Evolutionary conservation across 1,284 basidiomycete species (phyloP).

Genomic region (Melampsora larici-populina): DNA sequence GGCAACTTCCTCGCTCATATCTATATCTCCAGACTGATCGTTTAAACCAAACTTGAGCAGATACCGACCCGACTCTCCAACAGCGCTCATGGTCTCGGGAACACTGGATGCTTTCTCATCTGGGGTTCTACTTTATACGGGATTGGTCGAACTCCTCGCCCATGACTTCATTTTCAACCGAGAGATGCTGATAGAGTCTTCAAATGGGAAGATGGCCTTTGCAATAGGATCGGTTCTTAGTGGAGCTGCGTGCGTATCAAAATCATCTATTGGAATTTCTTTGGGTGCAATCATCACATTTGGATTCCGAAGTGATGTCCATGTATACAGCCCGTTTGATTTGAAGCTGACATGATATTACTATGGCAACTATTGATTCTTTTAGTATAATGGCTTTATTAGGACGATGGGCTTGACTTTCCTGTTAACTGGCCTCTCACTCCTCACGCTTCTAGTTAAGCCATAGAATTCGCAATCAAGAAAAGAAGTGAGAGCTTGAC

Average conservation of each 20-base stretch:
- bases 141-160: conserved; percentile 49
- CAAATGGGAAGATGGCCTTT: conserved; percentile 14
- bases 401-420: conserved; percentile 33
- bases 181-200: conserved; percentile 30
- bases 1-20: not conserved
- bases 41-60: not conserved
- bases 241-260: conserved; percentile 30
- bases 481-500: too few species aligned
- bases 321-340: not conserved
- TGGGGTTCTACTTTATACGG: conserved; percentile 53
- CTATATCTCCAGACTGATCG: not conserved
- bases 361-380: not conserved
- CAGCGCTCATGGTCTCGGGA: conserved; percentile 51
- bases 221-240: conserved; percentile 11
- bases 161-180: conserved; percentile 41
- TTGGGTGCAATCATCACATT: not conserved
- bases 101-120: conserved; percentile 52
- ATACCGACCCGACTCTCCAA: conserved; percentile 52
- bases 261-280: not conserved
- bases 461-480: too few species aligned
- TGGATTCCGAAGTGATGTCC: not conserved
- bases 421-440: too few species aligned
- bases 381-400: conserved; percentile 32
- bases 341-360: not conserved
- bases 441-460: too few species aligned